Evolutionary conservation across 768 basidiomycete species (phyloP).

Genomic region (Boletellus ananas): DNA sequence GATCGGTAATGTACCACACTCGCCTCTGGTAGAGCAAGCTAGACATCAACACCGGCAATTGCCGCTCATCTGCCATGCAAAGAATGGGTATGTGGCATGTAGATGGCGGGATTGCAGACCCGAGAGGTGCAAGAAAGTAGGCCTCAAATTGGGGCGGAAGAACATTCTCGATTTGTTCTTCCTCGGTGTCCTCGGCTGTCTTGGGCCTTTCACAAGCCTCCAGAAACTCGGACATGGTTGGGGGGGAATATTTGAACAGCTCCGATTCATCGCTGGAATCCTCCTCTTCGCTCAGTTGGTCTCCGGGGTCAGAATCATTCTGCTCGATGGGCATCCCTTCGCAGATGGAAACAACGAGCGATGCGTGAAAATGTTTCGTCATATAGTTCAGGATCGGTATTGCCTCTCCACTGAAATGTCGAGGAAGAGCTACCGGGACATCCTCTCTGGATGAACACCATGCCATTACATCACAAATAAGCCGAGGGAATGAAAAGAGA

Average conservation of each 20-base stretch:
- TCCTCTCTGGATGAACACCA: background rate
- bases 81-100: conserved; percentile 6
- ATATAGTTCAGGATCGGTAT: conserved; percentile 5
- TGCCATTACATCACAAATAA: background rate
- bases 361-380: background rate
- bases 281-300: background rate
- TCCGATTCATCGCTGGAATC: background rate
- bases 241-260: background rate
- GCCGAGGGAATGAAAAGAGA: background rate
- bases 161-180: background rate
- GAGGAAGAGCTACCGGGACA: conserved; percentile 3
- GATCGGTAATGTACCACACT: conserved; percentile 3
- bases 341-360: background rate
- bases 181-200: background rate
- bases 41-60: conserved; percentile 6
- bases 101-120: background rate
- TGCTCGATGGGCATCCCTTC: background rate
- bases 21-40: conserved; percentile 5
- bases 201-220: background rate
- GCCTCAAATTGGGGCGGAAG: background rate
- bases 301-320: background rate
- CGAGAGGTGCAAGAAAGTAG: background rate
- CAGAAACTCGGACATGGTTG: conserved; percentile 6
- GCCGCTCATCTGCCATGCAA: conserved; percentile 8
- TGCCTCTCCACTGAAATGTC: conserved; percentile 3